Conservation (phyloP, 2,329 filamentous ascomycete species). For the Alternaria brassicicola region DNA sequence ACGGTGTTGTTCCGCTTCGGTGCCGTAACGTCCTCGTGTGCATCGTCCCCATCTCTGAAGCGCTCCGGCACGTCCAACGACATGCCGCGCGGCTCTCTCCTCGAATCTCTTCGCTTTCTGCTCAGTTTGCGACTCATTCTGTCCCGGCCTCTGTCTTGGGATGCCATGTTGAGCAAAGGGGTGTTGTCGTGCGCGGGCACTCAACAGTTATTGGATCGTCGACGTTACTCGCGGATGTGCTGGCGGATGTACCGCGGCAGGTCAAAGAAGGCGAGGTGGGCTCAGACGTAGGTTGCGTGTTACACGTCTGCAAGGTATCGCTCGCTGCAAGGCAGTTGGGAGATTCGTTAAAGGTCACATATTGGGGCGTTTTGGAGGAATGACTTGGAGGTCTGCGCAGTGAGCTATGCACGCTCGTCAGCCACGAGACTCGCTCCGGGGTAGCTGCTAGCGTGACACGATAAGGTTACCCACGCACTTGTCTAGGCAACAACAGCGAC, state of each 20-base stretch:
- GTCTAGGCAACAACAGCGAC: constrained; percentile 11
- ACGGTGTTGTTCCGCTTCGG: constrained; percentile 56
- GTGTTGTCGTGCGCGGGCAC: constrained; percentile 14
- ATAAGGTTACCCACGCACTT: constrained; percentile 21
- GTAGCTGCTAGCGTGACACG: constrained; percentile 12
- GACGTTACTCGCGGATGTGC: constrained; percentile 15
- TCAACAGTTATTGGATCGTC: constrained; percentile 9
- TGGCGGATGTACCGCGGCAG: constrained; percentile 18
- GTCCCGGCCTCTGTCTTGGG: constrained; percentile 39
- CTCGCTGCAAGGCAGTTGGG: constrained; percentile 33
- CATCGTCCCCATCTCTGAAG: constrained; percentile 64
- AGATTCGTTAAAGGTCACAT: constrained; percentile 36
- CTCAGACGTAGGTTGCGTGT: neutral
- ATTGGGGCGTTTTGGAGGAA: constrained; percentile 35
- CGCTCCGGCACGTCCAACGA: constrained; percentile 63
- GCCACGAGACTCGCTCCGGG: constrained; percentile 10
- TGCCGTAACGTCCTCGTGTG: constrained; percentile 65
- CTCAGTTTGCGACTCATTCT: constrained; percentile 39
- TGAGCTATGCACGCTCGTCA: constrained; percentile 20
- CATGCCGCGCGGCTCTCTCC: constrained; percentile 36
- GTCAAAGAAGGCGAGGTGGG: constrained; percentile 18
- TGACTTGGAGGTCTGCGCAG: constrained; percentile 15
- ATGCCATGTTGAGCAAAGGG: constrained; percentile 37
- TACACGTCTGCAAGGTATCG: constrained; percentile 12
- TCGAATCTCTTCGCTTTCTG: constrained; percentile 42